Base-by-base conservation (phyloP, 805 yeast genomes). In the Candida glaebosa region DNA sequence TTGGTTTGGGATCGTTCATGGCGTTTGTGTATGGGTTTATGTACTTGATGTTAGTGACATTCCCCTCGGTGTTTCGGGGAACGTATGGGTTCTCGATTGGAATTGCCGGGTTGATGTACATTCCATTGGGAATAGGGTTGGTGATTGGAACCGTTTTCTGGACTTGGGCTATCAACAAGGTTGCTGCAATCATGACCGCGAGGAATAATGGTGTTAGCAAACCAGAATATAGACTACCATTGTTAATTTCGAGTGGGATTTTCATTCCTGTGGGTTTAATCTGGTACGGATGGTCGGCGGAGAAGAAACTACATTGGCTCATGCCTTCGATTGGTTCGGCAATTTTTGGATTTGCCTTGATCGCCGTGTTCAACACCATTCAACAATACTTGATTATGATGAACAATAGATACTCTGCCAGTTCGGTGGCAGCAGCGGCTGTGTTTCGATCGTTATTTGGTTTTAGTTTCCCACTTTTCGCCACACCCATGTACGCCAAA, bases 351-450 rank as follows among this genome's bases (percentile, higher is more conserved):
- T 72, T 75, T 52, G 79, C 79, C 2, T 58, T 81, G 31, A 73
- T 80, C 42, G 76, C 81, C 3, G 79, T 80, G n/a, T 84, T 84
- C 61, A 85, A 79, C 50, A 69, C 80, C n/a, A 73, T 79, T 44
- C 82, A 81, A 50, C 75, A 76, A 48, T 85, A 85, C 51, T 64
- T 85, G 49, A 82, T 85, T 37, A 89, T 84, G 48, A 78, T 82
- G 71, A 83, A 81, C 54, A 79, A 84, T 22, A 65, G 76, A 41
- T 81, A 74, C 50, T 78, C 88, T 0, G 89, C 89, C 0, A 75
- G 83, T n/a, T 75, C 84, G 0, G 72, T 79, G 24, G 84, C 84
- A 0, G 84, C 87, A 0, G 84, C 84, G 3, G 79, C 87, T 0
- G 74, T 83, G 46, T 75, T 80, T 51, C 68, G 93, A 51, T 79